A percentile compares a stretch with the other conserved stretches of the same genome.
Evolutionary conservation across 1,139 yeast genomes (phyloP).

Genomic region (Yamadazyma membranifaciens): DNA sequence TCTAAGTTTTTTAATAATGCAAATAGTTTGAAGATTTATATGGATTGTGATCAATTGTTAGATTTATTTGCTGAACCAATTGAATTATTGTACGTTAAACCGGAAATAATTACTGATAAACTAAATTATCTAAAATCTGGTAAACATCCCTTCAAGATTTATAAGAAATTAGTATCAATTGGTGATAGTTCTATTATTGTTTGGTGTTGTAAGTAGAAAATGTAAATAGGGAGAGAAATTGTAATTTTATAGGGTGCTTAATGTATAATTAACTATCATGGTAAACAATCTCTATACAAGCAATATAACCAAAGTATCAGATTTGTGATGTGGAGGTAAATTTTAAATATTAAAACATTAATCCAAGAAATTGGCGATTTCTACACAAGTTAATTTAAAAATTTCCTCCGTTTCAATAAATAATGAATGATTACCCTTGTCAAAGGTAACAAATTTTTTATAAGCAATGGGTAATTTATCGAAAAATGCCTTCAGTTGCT

Average conservation of each 20-base stretch:
- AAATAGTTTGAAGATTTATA: constrained; percentile 18
- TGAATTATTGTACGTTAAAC: constrained; percentile 22
- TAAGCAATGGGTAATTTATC: constrained; percentile 14
- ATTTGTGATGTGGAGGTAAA: no score
- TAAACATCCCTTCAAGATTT: constrained; percentile 6
- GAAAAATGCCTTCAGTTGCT: constrained; percentile 17
- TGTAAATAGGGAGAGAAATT: neutral
- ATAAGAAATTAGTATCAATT: constrained; percentile 12
- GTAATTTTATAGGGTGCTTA: neutral
- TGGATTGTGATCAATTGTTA: constrained; percentile 18
- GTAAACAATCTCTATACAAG: no score
- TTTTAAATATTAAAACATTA: no score
- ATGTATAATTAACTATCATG: no score
- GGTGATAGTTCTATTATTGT: constrained; percentile 8
- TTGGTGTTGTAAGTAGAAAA: constrained; percentile 11
- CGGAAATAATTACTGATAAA: constrained; percentile 4
- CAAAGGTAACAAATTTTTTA: constrained; percentile 16
- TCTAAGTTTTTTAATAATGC: constrained; percentile 11
- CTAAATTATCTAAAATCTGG: neutral
- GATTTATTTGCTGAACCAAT: constrained; percentile 17
- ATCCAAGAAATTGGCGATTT: constrained; percentile 13
- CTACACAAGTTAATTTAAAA: constrained; percentile 14
- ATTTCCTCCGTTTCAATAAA: constrained; percentile 21
- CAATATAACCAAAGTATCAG: no score
- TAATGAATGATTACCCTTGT: constrained; percentile 20